Evolutionary conservation across 2,329 filamentous ascomycete species (phyloP).

Genomic region (Pseudomassariella vexata): DNA sequence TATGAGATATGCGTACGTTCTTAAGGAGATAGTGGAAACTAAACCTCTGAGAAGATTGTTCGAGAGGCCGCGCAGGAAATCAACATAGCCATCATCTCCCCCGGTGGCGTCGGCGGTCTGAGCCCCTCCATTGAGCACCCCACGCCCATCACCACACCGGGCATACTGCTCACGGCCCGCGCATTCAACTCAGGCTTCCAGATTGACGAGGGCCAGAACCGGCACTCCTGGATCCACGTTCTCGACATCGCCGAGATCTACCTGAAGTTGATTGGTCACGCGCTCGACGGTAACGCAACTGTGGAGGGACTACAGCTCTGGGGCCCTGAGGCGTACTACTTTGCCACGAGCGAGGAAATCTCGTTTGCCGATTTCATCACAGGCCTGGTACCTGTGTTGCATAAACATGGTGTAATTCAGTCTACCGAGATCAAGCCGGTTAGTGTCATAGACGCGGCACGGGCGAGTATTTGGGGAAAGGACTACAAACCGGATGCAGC

Average conservation of each 20-base stretch:
- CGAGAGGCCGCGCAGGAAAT: conserved; percentile 7
- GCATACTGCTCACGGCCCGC: conserved; percentile 9
- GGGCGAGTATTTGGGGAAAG: conserved; percentile 8
- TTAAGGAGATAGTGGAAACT: too few species aligned
- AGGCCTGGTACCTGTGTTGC: conserved; percentile 7
- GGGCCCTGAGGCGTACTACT: conserved; percentile 15
- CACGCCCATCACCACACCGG: conserved; percentile 11
- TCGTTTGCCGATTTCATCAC: conserved; percentile 9
- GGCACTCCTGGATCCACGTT: conserved; percentile 11
- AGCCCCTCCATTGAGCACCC: conserved; percentile 12
- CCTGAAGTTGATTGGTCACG: conserved; percentile 11
- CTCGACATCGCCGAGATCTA: conserved; percentile 11
- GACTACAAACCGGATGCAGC: conserved; percentile 12
- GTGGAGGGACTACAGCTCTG: conserved; percentile 5
- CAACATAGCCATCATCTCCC: conserved; percentile 14
- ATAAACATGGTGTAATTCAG: conserved; percentile 9
- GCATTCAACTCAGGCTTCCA: conserved; percentile 12
- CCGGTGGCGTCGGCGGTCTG: conserved; percentile 13
- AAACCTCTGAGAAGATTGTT: conserved; percentile 6
- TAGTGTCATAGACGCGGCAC: conserved; percentile 10
- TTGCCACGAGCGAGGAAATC: conserved; percentile 9
- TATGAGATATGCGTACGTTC: conserved; percentile 11
- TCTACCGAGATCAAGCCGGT: conserved; percentile 9
- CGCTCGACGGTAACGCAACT: conserved; percentile 1
- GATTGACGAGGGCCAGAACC: conserved; percentile 12